Percentiles rank a stretch among this genome's conserved stretches.
Evolutionary conservation across 106 monocot genomes (phyloP).

Genomic region (Cymbidium sinense): DNA sequence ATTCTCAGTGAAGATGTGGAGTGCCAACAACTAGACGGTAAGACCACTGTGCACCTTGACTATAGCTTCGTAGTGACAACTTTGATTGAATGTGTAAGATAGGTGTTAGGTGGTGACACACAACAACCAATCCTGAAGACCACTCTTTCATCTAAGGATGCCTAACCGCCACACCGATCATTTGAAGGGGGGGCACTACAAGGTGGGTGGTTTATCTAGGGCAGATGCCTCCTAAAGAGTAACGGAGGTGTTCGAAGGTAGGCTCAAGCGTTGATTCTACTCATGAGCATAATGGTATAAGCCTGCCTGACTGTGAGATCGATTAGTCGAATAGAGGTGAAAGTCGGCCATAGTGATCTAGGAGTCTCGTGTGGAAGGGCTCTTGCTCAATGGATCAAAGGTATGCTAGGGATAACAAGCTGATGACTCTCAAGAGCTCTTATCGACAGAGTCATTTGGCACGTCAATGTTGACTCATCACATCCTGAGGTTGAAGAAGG

Average conservation of each 20-base stretch:
- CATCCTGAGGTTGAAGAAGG: no score
- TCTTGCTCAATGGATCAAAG: no score
- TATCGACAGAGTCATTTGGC: neutral
- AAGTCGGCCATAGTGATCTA: neutral
- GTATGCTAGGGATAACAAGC: no score
- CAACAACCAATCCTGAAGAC: slow-evolving; percentile 17
- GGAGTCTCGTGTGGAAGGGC: neutral
- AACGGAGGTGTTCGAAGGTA: neutral
- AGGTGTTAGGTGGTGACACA: slow-evolving; percentile 16
- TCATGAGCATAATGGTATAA: no score
- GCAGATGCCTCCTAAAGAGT: neutral
- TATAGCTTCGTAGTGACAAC: slow-evolving; percentile 14
- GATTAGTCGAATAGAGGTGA: neutral
- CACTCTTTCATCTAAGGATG: no score
- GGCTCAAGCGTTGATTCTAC: neutral
- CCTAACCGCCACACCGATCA: neutral
- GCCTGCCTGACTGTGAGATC: neutral
- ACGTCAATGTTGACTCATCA: neutral
- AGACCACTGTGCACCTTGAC: slow-evolving; percentile 14
- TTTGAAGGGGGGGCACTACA: neutral
- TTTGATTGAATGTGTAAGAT: slow-evolving; percentile 14
- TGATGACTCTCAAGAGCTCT: no score
- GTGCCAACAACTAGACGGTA: slow-evolving; percentile 5
- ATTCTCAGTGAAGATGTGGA: slow-evolving; percentile 14
- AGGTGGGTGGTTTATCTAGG: no score